These are phyloP conservation scores for Chrysoporthe austroafricana DNA, from an alignment of 2,329 filamentous ascomycete genomes.

Conservation along the genomic window DNA sequence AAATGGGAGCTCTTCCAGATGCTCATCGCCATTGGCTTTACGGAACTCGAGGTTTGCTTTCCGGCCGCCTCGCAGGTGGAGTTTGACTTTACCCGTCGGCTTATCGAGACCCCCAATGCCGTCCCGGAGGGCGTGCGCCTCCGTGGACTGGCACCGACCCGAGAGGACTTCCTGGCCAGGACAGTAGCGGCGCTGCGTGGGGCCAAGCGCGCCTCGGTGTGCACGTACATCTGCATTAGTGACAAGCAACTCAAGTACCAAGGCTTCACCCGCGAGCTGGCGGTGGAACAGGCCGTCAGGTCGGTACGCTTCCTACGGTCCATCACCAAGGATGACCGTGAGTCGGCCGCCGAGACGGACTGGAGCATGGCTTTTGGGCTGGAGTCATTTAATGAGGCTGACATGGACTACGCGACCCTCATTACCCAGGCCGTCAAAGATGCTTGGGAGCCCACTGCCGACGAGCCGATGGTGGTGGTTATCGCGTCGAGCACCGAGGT, in stretches of 20 bases:
- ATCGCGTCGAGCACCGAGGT: conserved; percentile 95
- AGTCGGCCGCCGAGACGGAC: conserved; percentile 53
- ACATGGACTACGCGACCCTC: conserved; percentile 78
- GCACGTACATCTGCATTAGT: too few species aligned
- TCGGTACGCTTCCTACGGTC: conserved; percentile 46
- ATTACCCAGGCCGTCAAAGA: conserved; percentile 93
- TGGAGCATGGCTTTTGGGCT: conserved; percentile 86
- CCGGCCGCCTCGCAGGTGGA: conserved; percentile 93
- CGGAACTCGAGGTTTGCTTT: conserved; percentile 97
- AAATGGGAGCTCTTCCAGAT: conserved; percentile 96
- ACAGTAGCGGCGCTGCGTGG: conserved; percentile 89
- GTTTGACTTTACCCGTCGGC: conserved; percentile 88
- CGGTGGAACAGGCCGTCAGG: too few species aligned
- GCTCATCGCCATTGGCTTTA: conserved; percentile 90
- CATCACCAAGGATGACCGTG: conserved; percentile 81
- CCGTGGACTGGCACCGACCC: conserved; percentile 90
- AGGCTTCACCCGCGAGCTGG: too few species aligned
- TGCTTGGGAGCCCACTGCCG: conserved; percentile 82
- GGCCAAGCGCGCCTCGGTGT: conserved; percentile 73
- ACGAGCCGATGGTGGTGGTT: conserved; percentile 93
- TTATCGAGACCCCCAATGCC: conserved; percentile 82
- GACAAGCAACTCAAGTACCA: too few species aligned
- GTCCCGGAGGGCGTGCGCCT: conserved; percentile 89
- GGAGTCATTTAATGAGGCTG: conserved; percentile 89
- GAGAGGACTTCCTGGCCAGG: conserved; percentile 84